A percentile compares a stretch with the other conserved stretches of the same genome.
Conservation (phyloP, 1,139 yeast genomes). For the Yamadazyma dendronema region DNA sequence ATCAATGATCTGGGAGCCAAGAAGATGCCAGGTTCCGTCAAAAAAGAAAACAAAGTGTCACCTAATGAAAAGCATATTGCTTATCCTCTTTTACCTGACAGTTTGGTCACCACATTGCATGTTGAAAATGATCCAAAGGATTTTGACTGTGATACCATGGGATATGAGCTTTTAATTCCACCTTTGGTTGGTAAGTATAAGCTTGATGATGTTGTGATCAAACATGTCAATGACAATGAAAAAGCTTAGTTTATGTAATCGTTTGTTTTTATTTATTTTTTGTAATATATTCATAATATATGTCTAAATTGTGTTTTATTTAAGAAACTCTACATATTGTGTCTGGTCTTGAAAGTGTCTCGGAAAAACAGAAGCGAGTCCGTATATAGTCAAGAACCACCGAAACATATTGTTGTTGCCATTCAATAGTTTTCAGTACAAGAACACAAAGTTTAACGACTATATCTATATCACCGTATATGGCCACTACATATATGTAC, state of each 20-base stretch:
- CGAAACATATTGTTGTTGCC: too few species aligned
- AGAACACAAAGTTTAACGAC: too few species aligned
- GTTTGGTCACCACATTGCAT: slow-evolving; percentile 68
- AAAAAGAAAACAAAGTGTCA: slow-evolving; percentile 7
- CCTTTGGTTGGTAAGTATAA: slow-evolving; percentile 39
- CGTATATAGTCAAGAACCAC: too few species aligned
- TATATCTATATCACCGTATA: too few species aligned
- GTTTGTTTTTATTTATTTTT: background rate
- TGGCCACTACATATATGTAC: too few species aligned
- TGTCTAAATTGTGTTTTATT: too few species aligned
- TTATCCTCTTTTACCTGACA: slow-evolving; percentile 55
- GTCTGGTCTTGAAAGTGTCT: too few species aligned
- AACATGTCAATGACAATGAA: slow-evolving; percentile 23
- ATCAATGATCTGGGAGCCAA: slow-evolving; percentile 10
- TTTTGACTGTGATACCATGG: slow-evolving; percentile 53
- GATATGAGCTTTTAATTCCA: slow-evolving; percentile 73
- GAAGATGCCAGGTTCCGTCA: slow-evolving; percentile 30
- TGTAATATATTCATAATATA: background rate
- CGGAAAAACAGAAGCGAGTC: too few species aligned
- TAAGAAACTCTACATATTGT: too few species aligned
- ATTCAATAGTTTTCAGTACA: too few species aligned
- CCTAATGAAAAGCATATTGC: slow-evolving; percentile 25
- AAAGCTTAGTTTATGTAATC: slow-evolving; percentile 1
- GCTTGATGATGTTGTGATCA: slow-evolving; percentile 34
- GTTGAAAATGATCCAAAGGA: slow-evolving; percentile 64